These are phyloP conservation scores for Penicillium sp. DNA, from an alignment of 2,329 filamentous ascomycete species.

Conservation along the genomic window DNA sequence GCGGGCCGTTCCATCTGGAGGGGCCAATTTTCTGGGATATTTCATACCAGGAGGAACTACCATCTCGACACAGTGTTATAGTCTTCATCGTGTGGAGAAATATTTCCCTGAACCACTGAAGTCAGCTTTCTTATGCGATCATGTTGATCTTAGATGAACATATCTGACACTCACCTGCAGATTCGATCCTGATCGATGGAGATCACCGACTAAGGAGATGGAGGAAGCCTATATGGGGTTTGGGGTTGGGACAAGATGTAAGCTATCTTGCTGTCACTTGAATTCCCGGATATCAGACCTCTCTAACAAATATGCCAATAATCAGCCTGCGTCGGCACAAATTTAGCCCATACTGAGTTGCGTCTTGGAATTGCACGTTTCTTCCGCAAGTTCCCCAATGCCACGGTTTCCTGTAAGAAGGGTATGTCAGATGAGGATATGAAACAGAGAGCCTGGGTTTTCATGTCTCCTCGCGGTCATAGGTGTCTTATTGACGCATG, in stretches of 20 bases:
- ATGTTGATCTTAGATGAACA: not conserved
- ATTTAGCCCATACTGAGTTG: not conserved
- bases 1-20: not conserved
- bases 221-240: constrained; percentile 2
- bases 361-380: not conserved
- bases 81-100: not conserved
- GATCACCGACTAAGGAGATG: constrained; percentile 1
- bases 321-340: not conserved
- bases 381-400: not conserved
- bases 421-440: not conserved
- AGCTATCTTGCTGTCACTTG: not conserved
- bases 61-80: not conserved
- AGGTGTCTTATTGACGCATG: not conserved
- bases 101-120: not conserved
- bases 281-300: not conserved
- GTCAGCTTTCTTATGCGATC: not conserved
- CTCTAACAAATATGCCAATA: not conserved
- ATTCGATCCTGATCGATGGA: constrained; percentile 3
- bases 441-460: not conserved
- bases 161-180: not conserved
- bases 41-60: not conserved
- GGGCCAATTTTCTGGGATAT: not conserved
- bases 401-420: not conserved
- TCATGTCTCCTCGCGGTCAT: not conserved
- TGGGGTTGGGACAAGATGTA: not conserved